Conservation (phyloP, 768 basidiomycete species). For the Favolaschia claudopus region DNA sequence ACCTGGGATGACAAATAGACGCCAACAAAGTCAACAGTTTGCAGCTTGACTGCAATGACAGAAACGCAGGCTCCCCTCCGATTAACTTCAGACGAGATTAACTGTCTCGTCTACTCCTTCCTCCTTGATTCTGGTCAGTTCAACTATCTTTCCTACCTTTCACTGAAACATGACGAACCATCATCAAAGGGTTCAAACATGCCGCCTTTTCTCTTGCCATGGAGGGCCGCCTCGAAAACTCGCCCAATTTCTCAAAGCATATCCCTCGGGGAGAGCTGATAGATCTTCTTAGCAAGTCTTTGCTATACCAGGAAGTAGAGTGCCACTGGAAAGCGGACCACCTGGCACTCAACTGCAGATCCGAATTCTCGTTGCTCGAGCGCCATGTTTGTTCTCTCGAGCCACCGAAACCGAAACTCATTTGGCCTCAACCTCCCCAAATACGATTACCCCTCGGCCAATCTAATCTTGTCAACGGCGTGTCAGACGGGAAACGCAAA, state of each 20-base stretch:
- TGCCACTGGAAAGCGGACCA: slow-evolving; percentile 77
- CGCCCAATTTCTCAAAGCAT: slow-evolving; percentile 72
- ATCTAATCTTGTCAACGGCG: neutral
- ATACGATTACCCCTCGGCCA: slow-evolving; percentile 8
- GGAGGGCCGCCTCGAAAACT: slow-evolving; percentile 75
- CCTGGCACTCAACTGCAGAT: slow-evolving; percentile 70
- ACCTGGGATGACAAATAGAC: no score
- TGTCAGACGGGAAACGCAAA: slow-evolving; percentile 62
- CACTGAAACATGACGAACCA: slow-evolving; percentile 19
- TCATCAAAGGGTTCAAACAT: slow-evolving; percentile 72
- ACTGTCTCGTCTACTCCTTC: slow-evolving; percentile 86
- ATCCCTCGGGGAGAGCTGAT: slow-evolving; percentile 84
- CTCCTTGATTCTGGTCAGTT: slow-evolving; percentile 79
- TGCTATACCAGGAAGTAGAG: slow-evolving; percentile 85
- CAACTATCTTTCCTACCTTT: neutral
- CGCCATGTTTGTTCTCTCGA: slow-evolving; percentile 74
- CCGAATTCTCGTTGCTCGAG: slow-evolving; percentile 77
- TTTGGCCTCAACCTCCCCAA: slow-evolving; percentile 17
- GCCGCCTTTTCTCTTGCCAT: slow-evolving; percentile 80
- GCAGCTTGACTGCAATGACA: slow-evolving; percentile 15
- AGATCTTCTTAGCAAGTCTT: slow-evolving; percentile 80
- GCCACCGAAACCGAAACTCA: slow-evolving; percentile 37
- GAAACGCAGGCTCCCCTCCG: slow-evolving; percentile 52
- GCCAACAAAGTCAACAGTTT: no score
- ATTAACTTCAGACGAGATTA: slow-evolving; percentile 84